Evolutionary conservation across 345 rosid genomes (phyloP), one percentile per base, ranked within the genome.

Genomic region (Sapria himalayana): DNA sequence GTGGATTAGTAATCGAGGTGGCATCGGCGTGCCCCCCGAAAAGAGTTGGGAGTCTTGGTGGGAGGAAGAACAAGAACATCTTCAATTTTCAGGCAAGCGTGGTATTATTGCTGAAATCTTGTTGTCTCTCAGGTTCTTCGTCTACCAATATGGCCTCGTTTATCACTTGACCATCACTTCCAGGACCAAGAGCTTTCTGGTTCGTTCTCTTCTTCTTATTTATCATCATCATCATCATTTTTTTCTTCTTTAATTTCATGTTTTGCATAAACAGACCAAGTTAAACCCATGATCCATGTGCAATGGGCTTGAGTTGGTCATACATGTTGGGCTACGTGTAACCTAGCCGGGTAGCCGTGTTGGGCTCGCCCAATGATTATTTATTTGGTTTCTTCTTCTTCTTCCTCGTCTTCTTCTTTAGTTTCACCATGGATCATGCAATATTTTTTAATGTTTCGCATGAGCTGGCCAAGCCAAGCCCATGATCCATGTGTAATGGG

Each of bases 41-140:
- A 91, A 91, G 54, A 84, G 99, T 58, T 91, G 99, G 99, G 99
- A 91, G 54, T 91, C 99, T 1, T 91, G 99, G 99, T 91, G 99
- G 99, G 99, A 91, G 43, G 92, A 91, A 58, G 99, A 91, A 61
- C 93, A 84, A 54, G 95, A 82, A 41, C 99, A 91, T 71, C 79
- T 91, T 33, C 78, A 37, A 17, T 49, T 63, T 61, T 91, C 99
- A 14, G 99, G 99, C 47, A 77, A 65, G 57, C 99, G 99, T 32
- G 99, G 99, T 40, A 66, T 84, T 48, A 22, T 73, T 18, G 86
- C 80, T 11, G 99, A 91, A 78, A 91, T 91, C 41, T 31, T 84
- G 60, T 66, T 91, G 47, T 55, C 99, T 38, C 49, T 77, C 35
- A 65, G 99, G 33, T 84, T 84, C 63, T 91, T 91, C 52, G 73